Evolutionary conservation across 1,284 basidiomycete species (phyloP).

Genomic region (Stygiomarasmius scandens): DNA sequence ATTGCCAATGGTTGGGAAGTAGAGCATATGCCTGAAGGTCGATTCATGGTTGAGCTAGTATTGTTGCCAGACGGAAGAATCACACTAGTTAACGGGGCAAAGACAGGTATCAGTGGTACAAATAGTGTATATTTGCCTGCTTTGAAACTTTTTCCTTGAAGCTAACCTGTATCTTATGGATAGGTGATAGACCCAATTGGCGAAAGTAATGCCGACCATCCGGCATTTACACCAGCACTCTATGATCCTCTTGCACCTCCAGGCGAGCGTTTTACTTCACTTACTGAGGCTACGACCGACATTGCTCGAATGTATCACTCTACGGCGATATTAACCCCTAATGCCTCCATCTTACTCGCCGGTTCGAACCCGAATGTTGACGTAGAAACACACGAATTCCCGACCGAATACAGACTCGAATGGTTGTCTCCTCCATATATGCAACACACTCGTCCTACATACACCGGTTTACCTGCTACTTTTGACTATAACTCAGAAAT

Average conservation of each 20-base stretch:
- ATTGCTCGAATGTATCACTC: constrained; percentile 41
- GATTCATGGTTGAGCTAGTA: constrained; percentile 52
- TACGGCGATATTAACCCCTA: constrained; percentile 32
- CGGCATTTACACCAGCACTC: constrained; percentile 41
- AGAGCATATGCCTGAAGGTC: constrained; percentile 36
- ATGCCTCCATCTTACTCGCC: constrained; percentile 30
- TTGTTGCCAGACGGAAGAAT: constrained; percentile 55
- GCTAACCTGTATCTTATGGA: no score
- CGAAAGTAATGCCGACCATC: constrained; percentile 49
- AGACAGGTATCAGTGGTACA: constrained; percentile 34
- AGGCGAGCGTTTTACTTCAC: constrained; percentile 46
- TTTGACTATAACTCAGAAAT: constrained; percentile 26
- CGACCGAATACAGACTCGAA: not conserved
- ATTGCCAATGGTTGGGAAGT: constrained; percentile 41
- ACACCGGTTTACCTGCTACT: constrained; percentile 48
- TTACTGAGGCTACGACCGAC: constrained; percentile 36
- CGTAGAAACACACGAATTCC: constrained; percentile 19
- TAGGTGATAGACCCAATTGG: constrained; percentile 28
- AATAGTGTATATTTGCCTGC: constrained; percentile 22
- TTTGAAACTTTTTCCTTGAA: no score
- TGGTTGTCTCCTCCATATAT: constrained; percentile 17
- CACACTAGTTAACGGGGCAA: constrained; percentile 49
- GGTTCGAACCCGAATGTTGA: constrained; percentile 55
- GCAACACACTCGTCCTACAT: constrained; percentile 44
- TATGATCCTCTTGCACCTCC: constrained; percentile 46